Percentiles rank a stretch among this genome's conserved stretches.
phyloP scores from a whole-genome alignment of 495 filamentous ascomycete species.

The Xylaria acuta region DNA sequence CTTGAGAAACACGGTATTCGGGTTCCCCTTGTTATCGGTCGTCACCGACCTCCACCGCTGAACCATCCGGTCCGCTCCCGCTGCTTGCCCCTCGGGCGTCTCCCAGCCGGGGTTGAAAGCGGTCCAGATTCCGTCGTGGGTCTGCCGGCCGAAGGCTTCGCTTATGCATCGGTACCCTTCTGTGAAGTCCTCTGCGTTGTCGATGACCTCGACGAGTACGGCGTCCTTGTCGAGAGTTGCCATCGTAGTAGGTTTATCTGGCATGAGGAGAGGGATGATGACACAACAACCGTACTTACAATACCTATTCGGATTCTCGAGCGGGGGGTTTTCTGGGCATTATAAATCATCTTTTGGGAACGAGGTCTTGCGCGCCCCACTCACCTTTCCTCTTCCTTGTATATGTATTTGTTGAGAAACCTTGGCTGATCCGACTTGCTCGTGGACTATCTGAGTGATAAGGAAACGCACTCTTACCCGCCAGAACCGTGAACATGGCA shows the following conservation, averaged over 20 bases:
- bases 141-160: constrained; percentile 50
- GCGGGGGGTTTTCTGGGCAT: constrained; percentile 13
- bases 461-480: background rate
- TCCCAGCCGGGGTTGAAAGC: constrained; percentile 53
- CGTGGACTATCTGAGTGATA: background rate
- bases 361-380: constrained; percentile 8
- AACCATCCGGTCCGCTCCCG: constrained; percentile 38
- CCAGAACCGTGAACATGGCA: background rate
- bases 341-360: background rate
- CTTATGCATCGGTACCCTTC: constrained; percentile 32
- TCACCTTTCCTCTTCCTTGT: background rate
- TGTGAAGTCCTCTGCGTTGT: constrained; percentile 29
- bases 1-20: constrained; percentile 53
- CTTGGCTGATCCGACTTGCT: background rate
- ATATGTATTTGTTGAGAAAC: background rate
- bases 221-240: constrained; percentile 9
- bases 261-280: background rate
- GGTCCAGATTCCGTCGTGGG: constrained; percentile 50
- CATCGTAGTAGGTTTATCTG: background rate
- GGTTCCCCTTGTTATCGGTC: constrained; percentile 43
- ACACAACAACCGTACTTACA: background rate
- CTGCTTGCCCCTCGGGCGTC: constrained; percentile 40
- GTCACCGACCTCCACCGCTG: constrained; percentile 40
- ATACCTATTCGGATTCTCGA: background rate
- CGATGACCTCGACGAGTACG: constrained; percentile 31